Percentiles rank a stretch among this genome's conserved stretches.
Conservation (phyloP, 225 moss, liverwort and hornwort genomes). For the Neckera pumila region DNA sequence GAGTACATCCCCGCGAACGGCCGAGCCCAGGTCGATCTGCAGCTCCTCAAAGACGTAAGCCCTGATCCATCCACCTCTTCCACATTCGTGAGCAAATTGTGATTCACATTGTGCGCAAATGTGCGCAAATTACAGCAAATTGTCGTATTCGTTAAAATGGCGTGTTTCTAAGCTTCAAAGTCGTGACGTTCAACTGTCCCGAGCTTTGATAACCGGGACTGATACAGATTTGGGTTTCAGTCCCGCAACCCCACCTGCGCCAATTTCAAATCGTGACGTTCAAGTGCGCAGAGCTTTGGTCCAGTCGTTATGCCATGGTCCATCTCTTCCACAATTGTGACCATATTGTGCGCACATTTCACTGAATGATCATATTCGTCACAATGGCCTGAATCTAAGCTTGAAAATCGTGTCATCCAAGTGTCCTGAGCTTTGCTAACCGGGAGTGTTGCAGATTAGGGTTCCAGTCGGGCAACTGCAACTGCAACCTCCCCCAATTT, state of each 20-base stretch:
- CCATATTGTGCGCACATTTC: not conserved
- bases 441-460: not conserved
- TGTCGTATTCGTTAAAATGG: not conserved
- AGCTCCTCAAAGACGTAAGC: conserved; percentile 24
- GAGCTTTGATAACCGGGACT: not conserved
- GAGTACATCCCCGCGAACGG: conserved; percentile 45
- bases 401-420: not conserved
- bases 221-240: not conserved
- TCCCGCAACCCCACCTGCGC: not conserved
- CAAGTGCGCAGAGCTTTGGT: not conserved
- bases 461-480: not conserved
- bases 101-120: not conserved
- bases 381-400: not conserved
- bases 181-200: not conserved
- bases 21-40: conserved; percentile 16
- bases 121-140: not conserved
- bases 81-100: not conserved
- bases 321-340: not conserved
- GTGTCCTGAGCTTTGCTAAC: not conserved
- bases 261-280: not conserved
- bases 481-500: not conserved
- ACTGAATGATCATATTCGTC: not conserved
- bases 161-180: not conserved
- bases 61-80: not conserved
- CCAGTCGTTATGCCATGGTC: not conserved